A percentile compares a stretch with the other conserved stretches of the same genome.
phyloP scores from a whole-genome alignment of 208 protist genomes.

The Leishmania turanica region DNA sequence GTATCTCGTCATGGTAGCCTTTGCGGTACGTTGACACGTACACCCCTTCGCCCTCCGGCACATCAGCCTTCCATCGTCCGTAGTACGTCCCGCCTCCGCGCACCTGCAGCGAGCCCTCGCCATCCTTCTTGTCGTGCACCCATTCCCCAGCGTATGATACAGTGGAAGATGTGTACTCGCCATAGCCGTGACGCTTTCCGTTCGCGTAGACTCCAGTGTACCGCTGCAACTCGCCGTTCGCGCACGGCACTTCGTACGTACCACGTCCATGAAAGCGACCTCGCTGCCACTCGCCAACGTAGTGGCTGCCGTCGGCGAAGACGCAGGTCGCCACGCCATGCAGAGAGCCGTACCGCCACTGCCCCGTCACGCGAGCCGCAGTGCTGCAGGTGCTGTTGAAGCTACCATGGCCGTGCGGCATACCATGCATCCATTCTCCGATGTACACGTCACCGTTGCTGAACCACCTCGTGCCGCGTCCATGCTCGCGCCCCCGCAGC shows the following conservation, averaged over 20 bases:
- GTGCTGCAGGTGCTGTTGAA: conserved; percentile 58
- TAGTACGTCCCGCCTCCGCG: conserved; percentile 38
- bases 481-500: conserved; percentile 66
- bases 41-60: conserved; percentile 60
- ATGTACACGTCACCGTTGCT: conserved; percentile 80
- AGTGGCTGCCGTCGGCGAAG: conserved; percentile 73
- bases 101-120: conserved; percentile 55
- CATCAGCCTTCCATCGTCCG: conserved; percentile 59
- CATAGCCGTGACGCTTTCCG: conserved; percentile 71
- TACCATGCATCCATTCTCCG: conserved; percentile 73
- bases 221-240: conserved; percentile 18
- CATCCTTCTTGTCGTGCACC: conserved; percentile 70
- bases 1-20: conserved; percentile 19
- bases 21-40: conserved; percentile 19
- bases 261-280: conserved; percentile 72
- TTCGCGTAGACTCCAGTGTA: conserved; percentile 73
- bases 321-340: conserved; percentile 63
- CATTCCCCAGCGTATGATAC: conserved; percentile 81
- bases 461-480: conserved; percentile 74
- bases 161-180: conserved; percentile 51
- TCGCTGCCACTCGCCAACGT: conserved; percentile 71
- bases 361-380: conserved; percentile 60
- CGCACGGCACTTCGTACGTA: conserved; percentile 31
- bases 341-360: conserved; percentile 72
- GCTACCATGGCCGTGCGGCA: conserved; percentile 72